Evolutionary conservation across 2,329 filamentous ascomycete species (phyloP), one percentile per base, ranked within the genome.

Genomic region (Phyllosticta citriasiana): DNA sequence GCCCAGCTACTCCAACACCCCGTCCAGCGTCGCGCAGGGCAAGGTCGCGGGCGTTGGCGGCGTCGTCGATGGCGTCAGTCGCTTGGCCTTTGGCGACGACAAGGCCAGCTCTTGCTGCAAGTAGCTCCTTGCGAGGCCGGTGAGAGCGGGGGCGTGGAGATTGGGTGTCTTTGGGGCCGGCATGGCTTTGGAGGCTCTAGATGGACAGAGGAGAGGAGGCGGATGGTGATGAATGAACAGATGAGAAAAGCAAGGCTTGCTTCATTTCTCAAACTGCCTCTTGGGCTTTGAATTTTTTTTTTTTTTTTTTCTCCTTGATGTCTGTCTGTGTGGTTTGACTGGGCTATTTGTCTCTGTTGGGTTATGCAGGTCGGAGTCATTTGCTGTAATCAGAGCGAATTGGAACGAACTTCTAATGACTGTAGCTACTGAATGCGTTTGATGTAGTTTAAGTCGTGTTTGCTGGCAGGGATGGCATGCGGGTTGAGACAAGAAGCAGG

Each of bases 1-100:
- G 61, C 89, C 90, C 0, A 88, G 83, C 67, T 93, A 86, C 72
- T 83, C 83, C 52, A 84, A 82, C 66, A 88, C 87, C 27, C 89
- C 91, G 1, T 89, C 84, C 66, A 85, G 90, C 72, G 77, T 88
- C 4, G 79, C 78, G 14, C 77, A 79, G 26, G 79, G 77, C 0
- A 74, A 30, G 24, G 63, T 65, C 19, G 25, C 33, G 10, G 33
- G 33, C 33, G 33, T 40, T 2, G 33, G 33, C 8, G 33, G 33
- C 14, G 55, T 80, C 40, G 70, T 81, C 14, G 79, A 86, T 71
- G 76, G 74, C 68, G 69, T 82, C 64, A 82, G 79, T 64, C 68
- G 71, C 63, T 66, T 80, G 67, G 79, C 76, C 52, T 80, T 79
- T n/a, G 30, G 52, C 14, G 54, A 54, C 27, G 24, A 57, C 50